Conservation (phyloP, 2,329 filamentous ascomycete species). For the Epicoccum nigrum region DNA sequence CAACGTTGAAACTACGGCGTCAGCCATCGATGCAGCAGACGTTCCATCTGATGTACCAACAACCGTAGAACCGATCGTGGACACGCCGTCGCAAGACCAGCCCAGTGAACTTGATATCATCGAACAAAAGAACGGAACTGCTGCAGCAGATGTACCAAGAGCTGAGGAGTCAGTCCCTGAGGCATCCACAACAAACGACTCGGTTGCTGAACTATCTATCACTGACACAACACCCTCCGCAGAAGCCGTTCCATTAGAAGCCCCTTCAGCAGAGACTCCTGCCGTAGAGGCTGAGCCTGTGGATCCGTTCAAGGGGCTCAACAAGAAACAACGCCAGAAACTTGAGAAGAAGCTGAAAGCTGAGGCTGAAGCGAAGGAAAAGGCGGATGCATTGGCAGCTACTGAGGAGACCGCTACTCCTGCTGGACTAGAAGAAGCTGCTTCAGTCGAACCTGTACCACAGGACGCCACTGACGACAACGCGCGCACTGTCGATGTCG, state of each 20-base stretch:
- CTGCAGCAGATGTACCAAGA: background rate
- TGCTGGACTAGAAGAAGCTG: background rate
- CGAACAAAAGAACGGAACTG: too few species aligned
- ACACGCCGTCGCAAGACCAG: too few species aligned
- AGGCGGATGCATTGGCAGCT: conserved; percentile 6
- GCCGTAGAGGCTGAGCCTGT: conserved; percentile 17
- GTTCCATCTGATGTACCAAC: background rate
- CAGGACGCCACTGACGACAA: background rate
- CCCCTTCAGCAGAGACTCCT: background rate
- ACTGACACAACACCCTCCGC: background rate
- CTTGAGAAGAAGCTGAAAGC: conserved; percentile 45
- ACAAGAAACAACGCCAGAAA: conserved; percentile 37
- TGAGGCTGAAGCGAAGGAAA: conserved; percentile 11
- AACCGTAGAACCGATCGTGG: background rate
- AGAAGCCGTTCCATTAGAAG: background rate
- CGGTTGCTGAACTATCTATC: background rate
- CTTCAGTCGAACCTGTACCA: background rate
- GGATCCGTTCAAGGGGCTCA: conserved; percentile 38
- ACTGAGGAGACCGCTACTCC: background rate
- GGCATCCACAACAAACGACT: background rate
- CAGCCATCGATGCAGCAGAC: background rate
- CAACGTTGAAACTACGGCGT: too few species aligned
- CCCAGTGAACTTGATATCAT: too few species aligned
- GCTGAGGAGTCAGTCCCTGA: background rate
- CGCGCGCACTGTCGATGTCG: background rate